Base-by-base conservation (phyloP, 139 green algal species). In the Yamagishiella unicocca region DNA sequence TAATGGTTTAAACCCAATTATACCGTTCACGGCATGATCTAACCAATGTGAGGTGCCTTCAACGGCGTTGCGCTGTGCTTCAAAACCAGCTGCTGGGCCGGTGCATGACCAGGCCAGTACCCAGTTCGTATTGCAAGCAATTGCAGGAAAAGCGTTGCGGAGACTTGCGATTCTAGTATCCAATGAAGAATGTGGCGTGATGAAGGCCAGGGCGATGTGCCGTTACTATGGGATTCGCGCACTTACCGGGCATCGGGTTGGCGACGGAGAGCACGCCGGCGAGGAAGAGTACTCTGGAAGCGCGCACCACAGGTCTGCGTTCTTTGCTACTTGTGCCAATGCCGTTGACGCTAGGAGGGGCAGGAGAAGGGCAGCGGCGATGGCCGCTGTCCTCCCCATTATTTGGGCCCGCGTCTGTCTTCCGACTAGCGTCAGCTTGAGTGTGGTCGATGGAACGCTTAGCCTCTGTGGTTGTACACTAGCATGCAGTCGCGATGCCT, bases 341-440 rank as follows among this genome's bases (percentile, higher is more conserved):
- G n/a, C 74, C 7, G 46, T 50, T n/a, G 74, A 35, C 10, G 50
- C 46, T 67, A 82, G 24, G 50, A 82, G 74, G 40, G 72, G 72
- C 43, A 80, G 31, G 72, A 80, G 72, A 43, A 80, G 72, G 72
- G 70, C 70, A 78, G 70, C 70, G 70, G 70, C 70, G 27, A 78
- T 35, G 7, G 70, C 70, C 70, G 70, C 70, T 78, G 70, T 78
- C 70, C 70, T 78, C 70, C 70, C 70, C 70, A 78, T 78, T 31
- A 53, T 78, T 12, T 7, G 22, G 25, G 40, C 1, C 37, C 50
- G 14, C 17, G 12, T 12, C 12, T 17, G 50, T 25, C 50, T 17
- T 12, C 12, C 50, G 50, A 58, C 50, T 58, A 58, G 12, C 14
- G 50, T 58, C 14, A 58, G 50, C 50, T n/a, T n/a, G n/a, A n/a